Evolutionary conservation across 306 rosid species (phyloP).

Genomic region (Benincasa hispida): DNA sequence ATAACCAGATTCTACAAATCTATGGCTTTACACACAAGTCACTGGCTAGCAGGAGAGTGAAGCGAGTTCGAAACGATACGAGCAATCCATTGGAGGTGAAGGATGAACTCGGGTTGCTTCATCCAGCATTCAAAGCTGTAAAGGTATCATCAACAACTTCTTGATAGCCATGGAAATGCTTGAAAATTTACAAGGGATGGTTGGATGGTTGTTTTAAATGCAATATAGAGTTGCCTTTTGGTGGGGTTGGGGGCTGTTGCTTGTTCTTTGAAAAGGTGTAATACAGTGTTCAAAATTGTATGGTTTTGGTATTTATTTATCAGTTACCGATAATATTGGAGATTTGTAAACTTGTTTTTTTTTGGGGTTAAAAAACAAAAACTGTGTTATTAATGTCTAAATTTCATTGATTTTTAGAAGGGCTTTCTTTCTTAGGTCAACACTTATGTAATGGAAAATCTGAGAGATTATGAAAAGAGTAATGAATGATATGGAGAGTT

Average conservation of each 20-base stretch:
- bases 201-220: neutral
- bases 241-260: neutral
- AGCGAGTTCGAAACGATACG: conserved; percentile 59
- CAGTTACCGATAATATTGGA: neutral
- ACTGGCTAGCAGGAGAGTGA: conserved; percentile 46
- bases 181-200: neutral
- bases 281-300: conserved; percentile 5
- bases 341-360: neutral
- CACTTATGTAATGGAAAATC: neutral
- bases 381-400: neutral
- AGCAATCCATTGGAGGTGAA: conserved; percentile 53
- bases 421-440: neutral
- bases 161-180: conserved; percentile 1
- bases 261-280: neutral
- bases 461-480: neutral
- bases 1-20: conserved; percentile 74
- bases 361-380: neutral
- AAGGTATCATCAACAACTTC: conserved; percentile 27
- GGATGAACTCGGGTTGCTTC: conserved; percentile 73
- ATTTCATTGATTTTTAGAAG: conserved; percentile 7
- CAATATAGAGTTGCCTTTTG: neutral
- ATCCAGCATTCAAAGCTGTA: conserved; percentile 56
- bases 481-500: neutral
- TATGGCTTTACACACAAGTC: conserved; percentile 70
- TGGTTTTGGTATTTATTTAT: neutral